Evolutionary conservation across 129 eudicot genomes (phyloP), one percentile per base, ranked within the genome.

Genomic region (Arctium lappa): DNA sequence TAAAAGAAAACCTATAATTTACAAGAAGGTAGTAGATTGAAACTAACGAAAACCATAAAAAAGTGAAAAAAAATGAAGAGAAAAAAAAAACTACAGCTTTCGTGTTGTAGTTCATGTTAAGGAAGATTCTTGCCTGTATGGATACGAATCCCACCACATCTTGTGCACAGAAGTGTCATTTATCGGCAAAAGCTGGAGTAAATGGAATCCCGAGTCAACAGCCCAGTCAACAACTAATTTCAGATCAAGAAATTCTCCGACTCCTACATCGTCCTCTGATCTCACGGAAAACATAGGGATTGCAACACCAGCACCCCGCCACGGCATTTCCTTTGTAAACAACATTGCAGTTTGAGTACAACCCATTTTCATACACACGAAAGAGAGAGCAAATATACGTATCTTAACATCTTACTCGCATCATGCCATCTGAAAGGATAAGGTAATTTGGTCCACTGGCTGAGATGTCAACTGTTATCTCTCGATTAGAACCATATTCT

Each of bases 101-200:
- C 16, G 0, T 5, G 31, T n/a, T 53, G 3, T 48, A 11, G 75
- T 39, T 70, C 71, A 69, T 50, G 13, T 36, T 1, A 38, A 15
- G 34, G 42, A 15, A 65, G 77, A 73, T 38, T 5, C 76, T 76
- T 75, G 86, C 99, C 99, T 95, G 91, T 95, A 95, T 5, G 99
- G 99, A 80, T 95, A 95, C 16, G 99, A 95, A 86, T 95, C 99
- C 99, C 99, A 95, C 99, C 99, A 95, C 99, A 93, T 95, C 85
- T 84, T 82, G 65, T 95, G 86, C 22, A 95, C 99, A 73, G 99
- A 95, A 73, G 99, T 95, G 89, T 95, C 99, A 84, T 95, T 93
- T 48, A 95, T 95, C 8, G 99, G 99, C 79, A 95, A 89, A 36
- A 95, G 97, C 85, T 95, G 99, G 77, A 95, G 98, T 85, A 95